Evolutionary conservation across 495 filamentous ascomycete species (phyloP), one percentile per base, ranked within the genome.

Genomic region (Corynascus novoguineensis): DNA sequence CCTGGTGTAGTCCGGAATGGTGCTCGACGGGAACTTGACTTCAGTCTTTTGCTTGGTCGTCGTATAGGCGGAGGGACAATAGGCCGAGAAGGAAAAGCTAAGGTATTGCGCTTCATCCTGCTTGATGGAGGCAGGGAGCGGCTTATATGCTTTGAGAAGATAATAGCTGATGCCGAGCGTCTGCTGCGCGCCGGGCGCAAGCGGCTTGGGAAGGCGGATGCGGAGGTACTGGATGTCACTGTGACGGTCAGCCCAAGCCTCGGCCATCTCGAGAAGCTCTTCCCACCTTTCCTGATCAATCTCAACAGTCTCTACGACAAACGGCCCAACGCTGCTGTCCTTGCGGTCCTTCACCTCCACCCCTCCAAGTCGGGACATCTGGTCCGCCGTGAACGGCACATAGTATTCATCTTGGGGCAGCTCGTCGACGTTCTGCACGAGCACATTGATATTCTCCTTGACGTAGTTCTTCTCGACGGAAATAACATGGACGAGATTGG

Each of bases 41-140:
- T 96, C 95, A 37, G 93, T 97, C 81, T 96, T 97, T 68, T 98
- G 93, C 70, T 95, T 95, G 61, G 78, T 70, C 21, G 92, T 96
- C 6, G 78, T 68, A 73, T 98, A 98, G 47, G 85, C 86, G 12
- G 90, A 90, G 32, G 81, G 84, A 31, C 75, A 78, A 68, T 93
- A 96, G 58, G 89, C 88, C 45, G 85, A 89, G 79, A 93, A 90
- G 14, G 80, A 77, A 75, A 92, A 89, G 38, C 78, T 73, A n/a
- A 98, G 80, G 74, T 83, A 96, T 73, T 98, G 93, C 62, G 84
- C 81, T 52, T 96, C 90, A 38, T 75, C 74, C 70, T 97, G 93
- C 6, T 74, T 74, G 66, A 97, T 93, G 35, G 78, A 71, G 25
- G 89, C 84, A 25, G 93, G 93, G 45, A 92, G 85, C 21, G 93